Evolutionary conservation across 257 asterid species (phyloP), one percentile per base, ranked within the genome.

Genomic region (Petunia axillaris): DNA sequence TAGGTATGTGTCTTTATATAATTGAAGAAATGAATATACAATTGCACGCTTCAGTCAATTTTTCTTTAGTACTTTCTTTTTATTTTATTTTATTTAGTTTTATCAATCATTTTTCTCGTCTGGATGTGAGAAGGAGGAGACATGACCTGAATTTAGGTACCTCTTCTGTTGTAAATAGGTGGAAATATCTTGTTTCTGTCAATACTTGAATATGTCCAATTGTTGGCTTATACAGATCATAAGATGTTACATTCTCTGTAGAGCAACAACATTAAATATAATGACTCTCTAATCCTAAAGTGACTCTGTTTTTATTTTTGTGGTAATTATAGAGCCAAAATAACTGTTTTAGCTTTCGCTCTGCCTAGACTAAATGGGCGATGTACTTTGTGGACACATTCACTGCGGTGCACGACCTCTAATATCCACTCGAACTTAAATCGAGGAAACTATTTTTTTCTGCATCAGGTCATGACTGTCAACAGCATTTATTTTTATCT

Each of bases 101-200:
- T 40, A 43, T n/a, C 57, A 43, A n/a, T 43, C 39, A 44, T 43
- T 44, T 68, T 68, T 52, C 40, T 68, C 55, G 76, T 41, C 38
- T 41, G 14, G 0, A 8, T 52, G 57, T 16, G 5, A 46, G 44
- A 44, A 46, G 15, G 41, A 67, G 55, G 41, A 67, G 55, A 43
- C n/a, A 44, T 68, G 55, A 16, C 8, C 76, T 43, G 52, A 68
- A 35, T 44, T 67, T 68, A 68, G 76, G 76, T 44, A 67, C 57
- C 52, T 44, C 11, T 41, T 44, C 39, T 9, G 3, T 68, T 50
- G 76, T 70, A 70, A 16, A 4, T 25, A 15, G 16, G 58, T 44
- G 16, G 41, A 57, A 70, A 1, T 2, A 65, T 65, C 74, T 65
- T 25, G 14, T 65, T 65, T 40, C 52, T 39, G 74, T 35, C 73